Conservation (phyloP, 345 rosid genomes). For the Rubroshorea leprosula region DNA sequence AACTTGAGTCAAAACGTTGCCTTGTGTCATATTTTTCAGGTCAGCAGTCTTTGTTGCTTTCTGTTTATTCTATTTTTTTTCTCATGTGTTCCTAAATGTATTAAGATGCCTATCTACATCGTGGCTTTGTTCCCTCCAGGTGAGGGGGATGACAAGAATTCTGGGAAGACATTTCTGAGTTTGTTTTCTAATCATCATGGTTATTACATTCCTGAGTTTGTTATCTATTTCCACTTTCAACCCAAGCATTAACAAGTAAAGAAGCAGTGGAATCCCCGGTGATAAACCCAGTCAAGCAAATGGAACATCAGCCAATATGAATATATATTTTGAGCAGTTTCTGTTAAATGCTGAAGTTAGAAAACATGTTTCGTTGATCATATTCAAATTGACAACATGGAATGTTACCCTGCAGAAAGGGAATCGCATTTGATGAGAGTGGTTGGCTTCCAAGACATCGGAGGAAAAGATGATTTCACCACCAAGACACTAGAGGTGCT, state of each 20-base stretch:
- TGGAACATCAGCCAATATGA: not conserved
- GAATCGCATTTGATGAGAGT: constrained; percentile 68
- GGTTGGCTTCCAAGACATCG: constrained; percentile 83
- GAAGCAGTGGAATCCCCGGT: too few species aligned
- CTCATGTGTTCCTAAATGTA: too few species aligned
- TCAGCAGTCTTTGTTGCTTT: constrained; percentile 17
- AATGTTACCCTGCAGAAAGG: constrained; percentile 42
- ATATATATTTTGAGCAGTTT: too few species aligned
- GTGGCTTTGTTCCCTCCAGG: not conserved
- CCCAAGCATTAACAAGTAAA: not conserved
- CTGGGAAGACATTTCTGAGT: too few species aligned
- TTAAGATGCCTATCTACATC: not conserved
- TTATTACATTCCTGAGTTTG: not conserved
- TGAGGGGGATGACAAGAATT: not conserved
- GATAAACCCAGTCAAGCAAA: too few species aligned
- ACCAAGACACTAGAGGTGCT: constrained; percentile 48
- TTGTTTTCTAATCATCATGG: too few species aligned
- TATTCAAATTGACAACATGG: not conserved
- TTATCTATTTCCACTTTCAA: not conserved
- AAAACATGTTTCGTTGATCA: constrained; percentile 2
- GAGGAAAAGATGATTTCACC: constrained; percentile 76
- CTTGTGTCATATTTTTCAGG: constrained; percentile 94
- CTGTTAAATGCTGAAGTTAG: constrained; percentile 7
- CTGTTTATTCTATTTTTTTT: not conserved
- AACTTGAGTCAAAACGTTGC: constrained; percentile 83